These are phyloP conservation scores for Phlegmacium glaucopus DNA, from an alignment of 768 basidiomycete species.

Conservation along the genomic window DNA sequence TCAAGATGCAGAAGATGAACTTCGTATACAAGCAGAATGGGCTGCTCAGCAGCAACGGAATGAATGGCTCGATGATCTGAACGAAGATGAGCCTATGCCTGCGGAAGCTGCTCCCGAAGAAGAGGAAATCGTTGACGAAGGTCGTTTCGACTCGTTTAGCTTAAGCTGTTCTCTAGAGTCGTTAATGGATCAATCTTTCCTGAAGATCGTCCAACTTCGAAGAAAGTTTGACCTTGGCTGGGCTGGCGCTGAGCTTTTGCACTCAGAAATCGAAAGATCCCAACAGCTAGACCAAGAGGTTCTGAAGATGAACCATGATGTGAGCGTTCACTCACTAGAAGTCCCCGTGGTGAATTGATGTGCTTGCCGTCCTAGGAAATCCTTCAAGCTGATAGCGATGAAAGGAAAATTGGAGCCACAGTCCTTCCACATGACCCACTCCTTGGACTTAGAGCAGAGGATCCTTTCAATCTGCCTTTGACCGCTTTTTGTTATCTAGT, in stretches of 20 bases:
- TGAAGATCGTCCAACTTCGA: slow-evolving; percentile 50
- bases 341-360: not conserved
- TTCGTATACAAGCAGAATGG: slow-evolving; percentile 31
- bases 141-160: slow-evolving; percentile 56
- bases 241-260: slow-evolving; percentile 63
- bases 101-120: slow-evolving; percentile 20
- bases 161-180: slow-evolving; percentile 62
- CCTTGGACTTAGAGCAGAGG: slow-evolving; percentile 21
- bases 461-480: slow-evolving; percentile 56
- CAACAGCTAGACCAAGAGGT: slow-evolving; percentile 41
- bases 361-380: slow-evolving; percentile 26
- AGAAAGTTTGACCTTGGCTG: slow-evolving; percentile 55
- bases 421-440: slow-evolving; percentile 58
- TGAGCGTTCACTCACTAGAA: slow-evolving; percentile 10
- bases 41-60: slow-evolving; percentile 27
- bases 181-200: slow-evolving; percentile 53
- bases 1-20: slow-evolving; percentile 39
- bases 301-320: slow-evolving; percentile 27
- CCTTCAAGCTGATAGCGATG: slow-evolving; percentile 40
- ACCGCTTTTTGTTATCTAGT: slow-evolving; percentile 63
- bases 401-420: slow-evolving; percentile 37
- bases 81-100: slow-evolving; percentile 18
- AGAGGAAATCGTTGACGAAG: slow-evolving; percentile 33
- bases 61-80: slow-evolving; percentile 22
- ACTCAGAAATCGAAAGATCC: slow-evolving; percentile 39